These are phyloP conservation scores for Leccinum olivaceopallidum DNA, from an alignment of 768 basidiomycete species.

Conservation along the genomic window DNA sequence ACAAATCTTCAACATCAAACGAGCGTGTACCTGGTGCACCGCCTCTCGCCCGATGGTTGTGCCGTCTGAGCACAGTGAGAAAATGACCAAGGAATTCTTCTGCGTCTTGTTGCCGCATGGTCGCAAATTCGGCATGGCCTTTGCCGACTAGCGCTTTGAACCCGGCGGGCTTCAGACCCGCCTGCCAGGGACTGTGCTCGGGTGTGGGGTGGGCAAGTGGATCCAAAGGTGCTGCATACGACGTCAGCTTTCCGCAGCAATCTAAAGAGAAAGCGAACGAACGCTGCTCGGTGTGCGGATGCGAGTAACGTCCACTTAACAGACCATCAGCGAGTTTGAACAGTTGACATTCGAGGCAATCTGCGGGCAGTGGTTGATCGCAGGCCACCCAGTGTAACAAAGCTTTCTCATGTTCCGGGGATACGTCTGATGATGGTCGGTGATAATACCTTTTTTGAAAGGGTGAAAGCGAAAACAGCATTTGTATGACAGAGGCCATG, in stretches of 20 bases:
- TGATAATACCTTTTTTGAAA: conserved; percentile 75
- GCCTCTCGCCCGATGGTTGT: conserved; percentile 49
- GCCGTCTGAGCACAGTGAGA: conserved; percentile 67
- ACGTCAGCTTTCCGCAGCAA: conserved; percentile 10
- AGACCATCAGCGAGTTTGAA: conserved; percentile 90
- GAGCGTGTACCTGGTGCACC: conserved; percentile 35
- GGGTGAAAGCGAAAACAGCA: conserved; percentile 73
- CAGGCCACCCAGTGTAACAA: conserved; percentile 61
- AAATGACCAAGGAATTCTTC: conserved; percentile 92
- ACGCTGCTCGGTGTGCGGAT: conserved; percentile 45
- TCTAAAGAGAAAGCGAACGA: conserved; percentile 6
- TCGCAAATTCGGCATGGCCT: conserved; percentile 91
- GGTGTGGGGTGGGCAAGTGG: conserved; percentile 33
- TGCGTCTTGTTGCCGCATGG: conserved; percentile 96
- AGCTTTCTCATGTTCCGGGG: conserved; percentile 32
- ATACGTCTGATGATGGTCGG: conserved; percentile 14
- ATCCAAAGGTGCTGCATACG: conserved; percentile 27
- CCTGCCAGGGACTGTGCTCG: conserved; percentile 49
- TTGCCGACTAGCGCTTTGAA: conserved; percentile 92
- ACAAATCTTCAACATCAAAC: not conserved
- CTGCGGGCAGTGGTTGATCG: conserved; percentile 65
- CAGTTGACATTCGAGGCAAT: conserved; percentile 96
- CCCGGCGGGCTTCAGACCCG: conserved; percentile 75
- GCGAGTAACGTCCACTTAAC: conserved; percentile 87
- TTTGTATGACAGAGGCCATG: conserved; percentile 93